Evolutionary conservation across 2,329 filamentous ascomycete species (phyloP), one percentile per base, ranked within the genome.

Genomic region (Piedraia hortae): DNA sequence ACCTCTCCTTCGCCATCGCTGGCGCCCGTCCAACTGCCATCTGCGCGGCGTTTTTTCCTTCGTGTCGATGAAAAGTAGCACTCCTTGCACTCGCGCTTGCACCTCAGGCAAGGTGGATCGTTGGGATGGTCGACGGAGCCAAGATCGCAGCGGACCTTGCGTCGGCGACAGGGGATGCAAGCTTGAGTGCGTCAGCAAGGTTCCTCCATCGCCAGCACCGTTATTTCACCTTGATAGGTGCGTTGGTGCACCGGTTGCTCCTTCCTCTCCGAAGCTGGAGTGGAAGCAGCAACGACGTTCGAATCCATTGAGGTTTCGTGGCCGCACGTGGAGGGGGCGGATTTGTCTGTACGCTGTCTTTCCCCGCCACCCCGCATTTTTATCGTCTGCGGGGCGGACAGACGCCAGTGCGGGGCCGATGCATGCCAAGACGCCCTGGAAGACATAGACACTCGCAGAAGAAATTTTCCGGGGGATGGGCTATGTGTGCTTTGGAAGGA

Each of bases 41-140:
- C 30, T 12, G 50, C 62, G 21, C 59, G 59, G 56, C 85, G 88
- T 42, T 78, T 65, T 63, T 93, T 93, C 41, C 85, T 67, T 22
- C 85, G 62, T 14, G 80, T 93, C 10, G 78, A 75, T 30, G 78
- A 89, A 54, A 97, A 97, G 57, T 71, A 89, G 53, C 85, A 97
- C 38, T 90, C 71, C 46, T 93, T 93, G 51, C 70, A 77, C 53
- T 97, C 85, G 34, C 85, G 68, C 23, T 78, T 70, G 44, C 85
- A 97, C 40, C 85, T 67, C 27, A 82, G 73, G 45, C 85, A 97
- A 2, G 85, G 85, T 24, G 82, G 82, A 36, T 89, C 77, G 46
- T 80, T 67, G 12, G 85, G 85, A 37, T 85, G 82, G 48, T 93
- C 85, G 41, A 93, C 82, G 37, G 68, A 71, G 16, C 57, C 56